A percentile compares a stretch with the other conserved stretches of the same genome.
Conservation (phyloP, 768 basidiomycete genomes). For the Rhodotorula sphaerocarpa region DNA sequence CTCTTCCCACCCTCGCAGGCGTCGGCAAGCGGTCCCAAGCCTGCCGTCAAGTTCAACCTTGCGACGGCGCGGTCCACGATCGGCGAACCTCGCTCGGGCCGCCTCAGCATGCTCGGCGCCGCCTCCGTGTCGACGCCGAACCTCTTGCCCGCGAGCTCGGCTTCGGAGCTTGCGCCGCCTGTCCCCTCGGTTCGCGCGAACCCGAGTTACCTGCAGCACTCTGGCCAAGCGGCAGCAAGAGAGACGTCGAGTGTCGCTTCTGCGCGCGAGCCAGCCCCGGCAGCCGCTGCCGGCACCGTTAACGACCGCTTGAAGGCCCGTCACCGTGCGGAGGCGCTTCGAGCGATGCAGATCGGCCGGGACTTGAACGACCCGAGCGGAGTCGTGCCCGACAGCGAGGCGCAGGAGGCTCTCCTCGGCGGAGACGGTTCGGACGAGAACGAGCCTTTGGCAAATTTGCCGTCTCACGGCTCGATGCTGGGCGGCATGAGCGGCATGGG, state of each 20-base stretch:
- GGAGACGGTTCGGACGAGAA: slow-evolving; percentile 25
- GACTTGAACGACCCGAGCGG: slow-evolving; percentile 28
- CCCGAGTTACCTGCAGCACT: not conserved
- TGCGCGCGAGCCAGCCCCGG: not conserved
- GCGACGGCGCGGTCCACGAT: slow-evolving; percentile 5
- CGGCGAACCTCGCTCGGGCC: not conserved
- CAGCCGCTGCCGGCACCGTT: not conserved
- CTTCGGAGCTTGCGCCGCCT: not conserved
- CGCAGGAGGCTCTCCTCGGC: not conserved
- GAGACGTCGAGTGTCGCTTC: not conserved
- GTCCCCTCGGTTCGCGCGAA: not conserved
- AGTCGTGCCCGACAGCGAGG: slow-evolving; percentile 2
- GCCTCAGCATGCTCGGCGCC: slow-evolving; percentile 6
- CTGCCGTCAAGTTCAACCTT: slow-evolving; percentile 25
- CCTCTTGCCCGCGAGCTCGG: not conserved
- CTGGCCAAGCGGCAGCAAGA: not conserved
- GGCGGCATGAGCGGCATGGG: slow-evolving; percentile 15
- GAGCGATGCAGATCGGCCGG: slow-evolving; percentile 21
- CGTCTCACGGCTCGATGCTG: slow-evolving; percentile 10
- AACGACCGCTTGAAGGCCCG: slow-evolving; percentile 33
- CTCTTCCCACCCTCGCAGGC: not conserved
- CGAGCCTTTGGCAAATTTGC: slow-evolving; percentile 25
- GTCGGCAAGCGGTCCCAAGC: not conserved
- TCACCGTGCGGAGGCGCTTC: slow-evolving; percentile 26
- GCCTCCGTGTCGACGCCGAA: not conserved